Evolutionary conservation across 805 yeast genomes (phyloP).

Genomic region (Cyberlindnera bimundalis): DNA sequence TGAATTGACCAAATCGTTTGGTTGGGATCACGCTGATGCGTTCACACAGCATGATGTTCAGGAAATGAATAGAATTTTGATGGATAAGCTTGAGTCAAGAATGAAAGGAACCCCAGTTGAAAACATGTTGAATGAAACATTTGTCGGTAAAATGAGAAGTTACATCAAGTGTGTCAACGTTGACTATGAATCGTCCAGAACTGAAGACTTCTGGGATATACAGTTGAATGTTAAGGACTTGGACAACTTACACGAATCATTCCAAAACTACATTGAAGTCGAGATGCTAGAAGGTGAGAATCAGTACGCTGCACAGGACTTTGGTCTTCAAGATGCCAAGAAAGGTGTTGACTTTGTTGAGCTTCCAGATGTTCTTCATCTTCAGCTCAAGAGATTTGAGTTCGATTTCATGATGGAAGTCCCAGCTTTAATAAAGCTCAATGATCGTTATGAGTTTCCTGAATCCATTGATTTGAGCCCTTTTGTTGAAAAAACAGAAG

Average conservation of each 20-base stretch:
- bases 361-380: constrained; percentile 89
- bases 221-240: constrained; percentile 90
- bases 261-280: constrained; percentile 80
- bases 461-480: constrained; percentile 77
- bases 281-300: constrained; percentile 93
- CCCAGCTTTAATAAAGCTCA: constrained; percentile 73
- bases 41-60: constrained; percentile 98
- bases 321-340: constrained; percentile 91
- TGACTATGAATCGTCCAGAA: constrained; percentile 85
- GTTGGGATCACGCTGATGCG: constrained; percentile 95
- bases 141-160: constrained; percentile 96
- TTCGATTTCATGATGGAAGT: constrained; percentile 83
- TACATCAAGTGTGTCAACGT: constrained; percentile 90
- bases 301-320: constrained; percentile 87
- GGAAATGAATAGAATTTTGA: constrained; percentile 88
- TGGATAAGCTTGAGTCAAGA: constrained; percentile 88
- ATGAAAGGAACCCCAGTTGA: constrained; percentile 88
- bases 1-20: constrained; percentile 87
- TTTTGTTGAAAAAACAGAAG: constrained; percentile 56
- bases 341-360: constrained; percentile 91
- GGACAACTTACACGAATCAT: constrained; percentile 67
- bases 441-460: constrained; percentile 89
- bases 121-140: constrained; percentile 70
- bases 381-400: constrained; percentile 92
- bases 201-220: constrained; percentile 97